phyloP scores from a whole-genome alignment of 1,284 basidiomycete species.

The Apiotrichum sp. region DNA sequence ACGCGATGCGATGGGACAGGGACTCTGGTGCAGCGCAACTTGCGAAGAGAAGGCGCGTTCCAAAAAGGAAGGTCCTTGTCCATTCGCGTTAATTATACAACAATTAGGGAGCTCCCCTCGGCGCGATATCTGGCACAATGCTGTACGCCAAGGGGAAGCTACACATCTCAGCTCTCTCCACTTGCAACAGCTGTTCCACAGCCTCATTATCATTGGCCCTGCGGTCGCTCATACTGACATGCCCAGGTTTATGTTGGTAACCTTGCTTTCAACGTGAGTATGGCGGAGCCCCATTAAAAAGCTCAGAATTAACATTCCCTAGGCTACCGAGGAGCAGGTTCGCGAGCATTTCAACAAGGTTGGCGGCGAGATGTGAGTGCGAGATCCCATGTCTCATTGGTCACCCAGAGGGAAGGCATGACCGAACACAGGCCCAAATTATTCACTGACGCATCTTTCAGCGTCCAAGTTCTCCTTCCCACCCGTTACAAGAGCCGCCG shows the following conservation, averaged over 20 bases:
- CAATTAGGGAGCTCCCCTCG: neutral
- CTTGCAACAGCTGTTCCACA: neutral
- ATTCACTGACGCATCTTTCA: constrained; percentile 12
- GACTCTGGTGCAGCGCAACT: too few relatives aligned
- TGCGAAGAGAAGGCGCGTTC: too few relatives aligned
- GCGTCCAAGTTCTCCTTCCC: constrained; percentile 35
- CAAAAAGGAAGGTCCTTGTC: too few relatives aligned
- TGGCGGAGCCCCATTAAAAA: neutral
- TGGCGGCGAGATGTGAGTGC: constrained; percentile 40
- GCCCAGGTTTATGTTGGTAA: constrained; percentile 46
- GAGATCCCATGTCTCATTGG: neutral
- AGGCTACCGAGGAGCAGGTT: constrained; percentile 43
- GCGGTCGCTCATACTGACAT: neutral
- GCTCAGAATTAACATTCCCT: neutral
- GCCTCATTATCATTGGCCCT: neutral
- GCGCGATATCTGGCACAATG: too few relatives aligned
- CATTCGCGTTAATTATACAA: neutral
- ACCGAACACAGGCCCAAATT: too few relatives aligned
- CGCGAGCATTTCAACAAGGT: constrained; percentile 32
- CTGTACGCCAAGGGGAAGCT: neutral
- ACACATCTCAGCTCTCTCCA: neutral
- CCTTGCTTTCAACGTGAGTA: constrained; percentile 37
- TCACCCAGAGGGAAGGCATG: too few relatives aligned
- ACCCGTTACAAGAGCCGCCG: constrained; percentile 34
- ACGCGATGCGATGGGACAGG: too few relatives aligned